Base-by-base conservation (phyloP, 1,139 yeast species). In the Suhomyces taliae region DNA sequence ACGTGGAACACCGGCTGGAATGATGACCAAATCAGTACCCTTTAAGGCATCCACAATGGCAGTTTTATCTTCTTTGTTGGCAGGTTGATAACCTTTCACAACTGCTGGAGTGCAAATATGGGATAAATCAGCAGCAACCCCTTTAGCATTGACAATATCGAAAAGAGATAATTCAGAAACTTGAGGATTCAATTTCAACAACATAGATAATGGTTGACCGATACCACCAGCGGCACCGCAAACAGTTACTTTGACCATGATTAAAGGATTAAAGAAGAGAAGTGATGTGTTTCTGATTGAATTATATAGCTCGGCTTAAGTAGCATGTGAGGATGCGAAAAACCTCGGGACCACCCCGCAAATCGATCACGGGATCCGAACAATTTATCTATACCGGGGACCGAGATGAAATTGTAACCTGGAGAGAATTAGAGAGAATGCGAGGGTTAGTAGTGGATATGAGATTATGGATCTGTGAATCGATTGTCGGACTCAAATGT, bases 1-100 rank as follows among this genome's bases (percentile, higher is more conserved):
- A 65, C 90, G 78, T 43, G 90, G 90, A 12, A 85, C 84, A 46
- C 90, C 91, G n/a, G 90, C 90, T n/a, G 90, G 90, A 46, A 84
- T 83, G 37, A 85, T 69, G 27, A 84, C 89, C 51, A 85, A 67
- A 50, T 83, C 80, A 3, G 87, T 66, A 14, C 77, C 82, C 36
- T 62, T 65, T 52, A 85, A 71, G 0, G 90, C 86, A n/a, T 46
- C 52, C 9, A 54, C 51, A 41, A 82, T 67, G 32, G 83, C 79
- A 19, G 67, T 64, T 46, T 69, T 70, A 58, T 81, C 86, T 36
- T 70, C 72, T 53, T 74, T 79, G 45, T 68, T 65, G 35, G 66
- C 60, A 37, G 86, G 86, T 55, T 75, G 83, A 64, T 75, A 79
- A 50, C 87, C 85, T 3, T 72, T 65, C 11, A 83, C 83, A 29